Base-by-base conservation (phyloP, 139 green algal species). In the Closterium sp. region DNA sequence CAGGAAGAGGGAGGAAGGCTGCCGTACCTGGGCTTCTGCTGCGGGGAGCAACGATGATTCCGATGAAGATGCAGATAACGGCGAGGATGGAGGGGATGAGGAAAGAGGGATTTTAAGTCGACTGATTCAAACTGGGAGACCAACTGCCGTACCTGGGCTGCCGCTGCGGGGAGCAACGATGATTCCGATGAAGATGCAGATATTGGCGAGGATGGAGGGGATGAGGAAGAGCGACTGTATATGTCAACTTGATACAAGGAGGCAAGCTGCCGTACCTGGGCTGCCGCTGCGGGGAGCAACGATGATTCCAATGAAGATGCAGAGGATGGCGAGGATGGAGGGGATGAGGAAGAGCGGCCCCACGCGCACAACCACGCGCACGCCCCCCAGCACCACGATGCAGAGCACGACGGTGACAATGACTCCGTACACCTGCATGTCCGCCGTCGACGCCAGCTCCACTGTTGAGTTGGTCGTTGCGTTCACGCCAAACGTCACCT, bases 301-400 rank as follows among this genome's bases (percentile, higher is more conserved):
- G 45, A 93, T 32, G 19, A 95, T 94, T 13, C 93, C 93, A 21
- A 95, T 45, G 62, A 94, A 95, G 70, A 95, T 95, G 87, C 95
- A 89, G 27, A 95, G 11, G 19, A 95, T 31, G 10, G 93, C 93
- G 31, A 94, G 17, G 22, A 95, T 28, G 10, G 93, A 90, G 21
- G 93, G 93, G 9, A 95, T 70, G 50, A 95, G 92, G 92, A 95
- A 95, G 19, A 88, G n/a, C 24, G 93, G 93, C 22, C 92, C 93
- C 2, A 95, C 31, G 27, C 88, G 50, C 27, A 89, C 90, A 6
- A 95, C 24, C 13, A 94, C 86, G 45, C 89, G 93, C 31, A 91
- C 86, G 4, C 93, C 93, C 29, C 45, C 45, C 13, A 95, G 42
- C 10, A 95, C 93, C 28, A 95, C 30, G 29, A 89, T 50, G 85